phyloP scores from a whole-genome alignment of 768 basidiomycete species.

The Termitomyces sp. region DNA sequence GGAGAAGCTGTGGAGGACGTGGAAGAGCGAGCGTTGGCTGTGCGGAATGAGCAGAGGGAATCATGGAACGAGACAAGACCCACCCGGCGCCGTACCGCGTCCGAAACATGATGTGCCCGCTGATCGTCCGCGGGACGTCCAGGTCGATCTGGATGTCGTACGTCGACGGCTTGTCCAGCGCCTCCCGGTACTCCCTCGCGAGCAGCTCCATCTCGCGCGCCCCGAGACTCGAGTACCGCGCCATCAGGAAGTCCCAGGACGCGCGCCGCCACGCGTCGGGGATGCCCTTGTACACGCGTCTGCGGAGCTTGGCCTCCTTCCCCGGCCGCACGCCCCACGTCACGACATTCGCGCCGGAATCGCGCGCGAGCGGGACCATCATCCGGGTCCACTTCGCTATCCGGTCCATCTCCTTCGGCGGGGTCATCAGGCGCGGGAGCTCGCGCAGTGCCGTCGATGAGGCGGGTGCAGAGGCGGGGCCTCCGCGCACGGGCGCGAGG shows the following conservation, averaged over 20 bases:
- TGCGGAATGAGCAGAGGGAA: not conserved
- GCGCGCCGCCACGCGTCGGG: constrained; percentile 95
- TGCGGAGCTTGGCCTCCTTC: constrained; percentile 65
- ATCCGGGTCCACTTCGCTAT: constrained; percentile 94
- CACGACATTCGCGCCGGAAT: constrained; percentile 72
- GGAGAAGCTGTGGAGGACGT: constrained; percentile 90
- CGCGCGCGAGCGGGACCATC: constrained; percentile 64
- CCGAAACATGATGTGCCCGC: constrained; percentile 89
- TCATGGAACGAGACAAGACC: constrained; percentile 22
- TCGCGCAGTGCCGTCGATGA: constrained; percentile 39
- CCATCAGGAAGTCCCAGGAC: constrained; percentile 84
- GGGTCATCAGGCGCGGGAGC: constrained; percentile 42
- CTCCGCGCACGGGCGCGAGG: constrained; percentile 38
- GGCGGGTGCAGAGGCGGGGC: constrained; percentile 39
- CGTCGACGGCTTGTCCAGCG: constrained; percentile 72
- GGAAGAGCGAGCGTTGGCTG: constrained; percentile 93
- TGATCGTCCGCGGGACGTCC: constrained; percentile 95
- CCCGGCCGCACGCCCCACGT: constrained; percentile 63
- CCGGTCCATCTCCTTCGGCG: constrained; percentile 65
- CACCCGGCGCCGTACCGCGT: constrained; percentile 96
- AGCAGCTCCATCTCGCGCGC: constrained; percentile 38
- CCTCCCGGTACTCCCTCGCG: constrained; percentile 49
- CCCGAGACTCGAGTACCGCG: constrained; percentile 41
- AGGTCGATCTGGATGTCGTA: constrained; percentile 98
- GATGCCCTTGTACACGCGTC: constrained; percentile 89